phyloP scores from a whole-genome alignment of 2,329 filamentous ascomycete genomes.

The Lithohypha guttulata region DNA sequence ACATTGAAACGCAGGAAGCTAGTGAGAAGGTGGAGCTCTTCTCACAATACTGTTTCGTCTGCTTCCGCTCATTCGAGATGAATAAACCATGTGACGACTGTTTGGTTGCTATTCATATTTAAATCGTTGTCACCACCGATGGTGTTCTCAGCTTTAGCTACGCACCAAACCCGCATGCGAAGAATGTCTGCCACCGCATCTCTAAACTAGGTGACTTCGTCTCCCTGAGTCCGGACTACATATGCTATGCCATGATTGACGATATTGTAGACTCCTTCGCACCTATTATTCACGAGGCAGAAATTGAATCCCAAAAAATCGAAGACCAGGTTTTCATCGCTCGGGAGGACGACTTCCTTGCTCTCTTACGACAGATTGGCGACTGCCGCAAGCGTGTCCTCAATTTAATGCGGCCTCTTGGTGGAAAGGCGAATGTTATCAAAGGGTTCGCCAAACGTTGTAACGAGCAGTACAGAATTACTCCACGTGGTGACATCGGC shows the following conservation, averaged over 20 bases:
- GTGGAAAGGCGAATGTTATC: slow-evolving; percentile 96
- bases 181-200: slow-evolving; percentile 83
- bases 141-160: slow-evolving; percentile 94
- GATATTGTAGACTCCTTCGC: slow-evolving; percentile 96
- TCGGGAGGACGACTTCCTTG: slow-evolving; percentile 76
- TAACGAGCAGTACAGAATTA: slow-evolving; percentile 94
- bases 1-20: slow-evolving; percentile 89
- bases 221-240: slow-evolving; percentile 91
- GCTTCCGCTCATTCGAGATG: slow-evolving; percentile 86
- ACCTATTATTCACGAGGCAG: slow-evolving; percentile 76
- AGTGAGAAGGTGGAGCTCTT: slow-evolving; percentile 98
- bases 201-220: slow-evolving; percentile 90
- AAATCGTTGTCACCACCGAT: slow-evolving; percentile 92
- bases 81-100: slow-evolving; percentile 71
- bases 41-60: slow-evolving; percentile 94
- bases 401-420: slow-evolving; percentile 80
- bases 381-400: slow-evolving; percentile 89
- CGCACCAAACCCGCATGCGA: slow-evolving; percentile 71
- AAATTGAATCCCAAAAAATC: slow-evolving; percentile 80
- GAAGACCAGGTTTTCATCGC: slow-evolving; percentile 94
- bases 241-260: slow-evolving; percentile 96
- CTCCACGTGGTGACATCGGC: slow-evolving; percentile 89
- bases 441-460: slow-evolving; percentile 96
- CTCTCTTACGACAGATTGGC: slow-evolving; percentile 79
- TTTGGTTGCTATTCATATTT: slow-evolving; percentile 90